Percentiles rank a stretch among this genome's conserved stretches.
Conservation (phyloP, 345 rosid species). For the Populus pruinosa region DNA sequence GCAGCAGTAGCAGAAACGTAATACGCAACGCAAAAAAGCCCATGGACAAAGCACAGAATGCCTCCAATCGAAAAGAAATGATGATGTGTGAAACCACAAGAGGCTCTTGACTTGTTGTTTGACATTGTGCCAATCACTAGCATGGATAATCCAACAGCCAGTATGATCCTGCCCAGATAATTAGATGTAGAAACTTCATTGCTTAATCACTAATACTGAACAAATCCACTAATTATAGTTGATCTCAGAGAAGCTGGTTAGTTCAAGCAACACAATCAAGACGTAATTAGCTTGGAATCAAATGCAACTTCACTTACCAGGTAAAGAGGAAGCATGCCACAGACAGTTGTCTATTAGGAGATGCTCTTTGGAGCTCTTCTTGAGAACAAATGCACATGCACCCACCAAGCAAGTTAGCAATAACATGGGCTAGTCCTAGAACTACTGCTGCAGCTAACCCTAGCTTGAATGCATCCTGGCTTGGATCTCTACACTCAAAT, state of each 20-base stretch:
- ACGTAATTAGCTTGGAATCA: neutral
- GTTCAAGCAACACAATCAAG: neutral
- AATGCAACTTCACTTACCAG: slow-evolving; percentile 44
- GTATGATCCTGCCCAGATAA: slow-evolving; percentile 55
- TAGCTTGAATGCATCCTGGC: slow-evolving; percentile 72
- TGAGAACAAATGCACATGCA: slow-evolving; percentile 83
- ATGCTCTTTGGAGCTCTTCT: slow-evolving; percentile 66
- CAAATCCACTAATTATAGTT: neutral
- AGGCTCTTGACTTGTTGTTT: slow-evolving; percentile 67
- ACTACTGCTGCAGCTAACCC: slow-evolving; percentile 78
- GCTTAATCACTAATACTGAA: neutral
- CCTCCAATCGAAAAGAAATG: slow-evolving; percentile 90
- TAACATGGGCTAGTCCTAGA: slow-evolving; percentile 59
- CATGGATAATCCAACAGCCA: slow-evolving; percentile 65
- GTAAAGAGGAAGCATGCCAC: slow-evolving; percentile 65
- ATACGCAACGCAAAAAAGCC: slow-evolving; percentile 67
- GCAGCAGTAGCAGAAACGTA: slow-evolving; percentile 81
- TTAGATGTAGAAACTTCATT: neutral
- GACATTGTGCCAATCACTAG: slow-evolving; percentile 77
- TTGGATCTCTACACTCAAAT: slow-evolving; percentile 86
- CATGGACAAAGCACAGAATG: slow-evolving; percentile 82
- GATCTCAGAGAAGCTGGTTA: neutral
- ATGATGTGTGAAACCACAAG: slow-evolving; percentile 88
- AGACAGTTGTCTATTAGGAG: slow-evolving; percentile 67
- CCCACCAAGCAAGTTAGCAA: slow-evolving; percentile 70